A percentile compares a stretch with the other conserved stretches of the same genome.
phyloP scores from a whole-genome alignment of 108 stramenopile species.

The Discostella pseudostelligera region DNA sequence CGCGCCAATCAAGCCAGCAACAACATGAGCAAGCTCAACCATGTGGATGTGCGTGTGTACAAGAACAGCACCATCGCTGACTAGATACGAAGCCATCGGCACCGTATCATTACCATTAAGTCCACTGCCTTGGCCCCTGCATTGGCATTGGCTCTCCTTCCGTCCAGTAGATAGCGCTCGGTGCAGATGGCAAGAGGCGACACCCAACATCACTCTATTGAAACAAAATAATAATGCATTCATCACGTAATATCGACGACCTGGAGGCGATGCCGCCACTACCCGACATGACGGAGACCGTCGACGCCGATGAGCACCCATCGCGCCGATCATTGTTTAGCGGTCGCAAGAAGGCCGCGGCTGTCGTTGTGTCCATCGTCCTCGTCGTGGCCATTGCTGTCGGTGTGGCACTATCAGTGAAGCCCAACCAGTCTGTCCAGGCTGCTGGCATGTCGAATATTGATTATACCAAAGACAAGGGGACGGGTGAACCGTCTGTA shows the following conservation, averaged over 20 bases:
- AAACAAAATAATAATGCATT: background rate
- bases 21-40: too few species aligned
- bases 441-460: too few species aligned
- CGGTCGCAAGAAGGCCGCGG: constrained; percentile 15
- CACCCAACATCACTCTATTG: too few species aligned
- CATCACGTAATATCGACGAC: constrained; percentile 4
- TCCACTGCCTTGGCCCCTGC: too few species aligned
- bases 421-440: constrained; percentile 1
- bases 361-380: constrained; percentile 15
- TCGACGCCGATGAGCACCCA: constrained; percentile 5
- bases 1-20: too few species aligned
- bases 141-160: too few species aligned
- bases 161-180: too few species aligned
- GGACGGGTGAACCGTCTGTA: background rate
- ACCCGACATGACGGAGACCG: background rate
- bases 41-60: too few species aligned
- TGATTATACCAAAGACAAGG: background rate
- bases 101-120: too few species aligned
- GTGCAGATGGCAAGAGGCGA: too few species aligned
- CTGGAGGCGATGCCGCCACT: background rate
- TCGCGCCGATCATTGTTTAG: constrained; percentile 12
- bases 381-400: constrained; percentile 17
- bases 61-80: too few species aligned
- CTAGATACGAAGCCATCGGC: too few species aligned
- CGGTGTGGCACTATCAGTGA: constrained; percentile 15